These are phyloP conservation scores for Pseudevernia furfuracea DNA, from an alignment of 495 filamentous ascomycete species.

Conservation along the genomic window DNA sequence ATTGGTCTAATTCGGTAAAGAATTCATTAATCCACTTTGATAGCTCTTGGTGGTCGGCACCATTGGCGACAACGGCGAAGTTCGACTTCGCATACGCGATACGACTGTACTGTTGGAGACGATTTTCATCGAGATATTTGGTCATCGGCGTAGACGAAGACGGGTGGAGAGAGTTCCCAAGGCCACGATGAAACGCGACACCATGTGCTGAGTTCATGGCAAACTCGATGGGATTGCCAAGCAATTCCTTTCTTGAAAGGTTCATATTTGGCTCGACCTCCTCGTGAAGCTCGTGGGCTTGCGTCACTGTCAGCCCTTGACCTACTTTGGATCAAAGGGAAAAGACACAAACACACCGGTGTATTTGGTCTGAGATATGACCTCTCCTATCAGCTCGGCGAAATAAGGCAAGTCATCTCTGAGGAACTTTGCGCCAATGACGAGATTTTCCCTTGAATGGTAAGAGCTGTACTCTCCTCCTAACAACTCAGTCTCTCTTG, in stretches of 20 bases:
- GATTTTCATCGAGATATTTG: constrained; percentile 67
- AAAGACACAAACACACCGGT: constrained; percentile 49
- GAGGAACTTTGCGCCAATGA: constrained; percentile 89
- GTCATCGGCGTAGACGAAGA: constrained; percentile 58
- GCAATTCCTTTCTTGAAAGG: constrained; percentile 59
- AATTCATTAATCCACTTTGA: constrained; percentile 90
- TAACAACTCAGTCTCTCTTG: constrained; percentile 87
- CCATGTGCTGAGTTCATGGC: constrained; percentile 81
- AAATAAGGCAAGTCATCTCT: constrained; percentile 95
- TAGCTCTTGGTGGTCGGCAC: constrained; percentile 65
- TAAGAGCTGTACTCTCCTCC: constrained; percentile 76
- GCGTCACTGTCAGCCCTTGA: constrained; percentile 18
- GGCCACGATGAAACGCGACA: constrained; percentile 88
- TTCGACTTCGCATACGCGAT: constrained; percentile 80
- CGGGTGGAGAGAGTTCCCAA: constrained; percentile 68
- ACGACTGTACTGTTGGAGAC: constrained; percentile 62
- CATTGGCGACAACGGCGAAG: constrained; percentile 84
- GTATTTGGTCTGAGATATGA: constrained; percentile 79
- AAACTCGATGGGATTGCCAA: constrained; percentile 57
- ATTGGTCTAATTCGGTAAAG: constrained; percentile 54
- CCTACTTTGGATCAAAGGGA: constrained; percentile 4
- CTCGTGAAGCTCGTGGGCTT: constrained; percentile 84
- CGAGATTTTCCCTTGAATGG: constrained; percentile 86
- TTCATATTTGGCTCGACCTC: constrained; percentile 67
- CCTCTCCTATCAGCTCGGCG: constrained; percentile 87